Evolutionary conservation across 2,329 filamentous ascomycete genomes (phyloP), one percentile per base, ranked within the genome.

Genomic region (Chaetomium sp.): DNA sequence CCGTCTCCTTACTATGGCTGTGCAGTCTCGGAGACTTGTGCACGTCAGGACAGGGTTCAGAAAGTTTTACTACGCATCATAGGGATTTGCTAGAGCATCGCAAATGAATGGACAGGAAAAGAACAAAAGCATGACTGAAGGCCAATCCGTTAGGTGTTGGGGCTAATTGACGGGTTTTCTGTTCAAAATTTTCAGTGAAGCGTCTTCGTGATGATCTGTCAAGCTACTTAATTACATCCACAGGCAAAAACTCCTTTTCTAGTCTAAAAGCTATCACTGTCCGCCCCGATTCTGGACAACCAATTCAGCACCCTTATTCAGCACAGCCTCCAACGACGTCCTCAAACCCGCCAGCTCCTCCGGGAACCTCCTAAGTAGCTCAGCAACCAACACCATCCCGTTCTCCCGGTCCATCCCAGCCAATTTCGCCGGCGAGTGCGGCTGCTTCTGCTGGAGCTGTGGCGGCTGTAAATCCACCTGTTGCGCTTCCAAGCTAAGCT

Each of bases 321-420:
- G 63, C 41, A 84, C 65, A 50, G 73, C 71, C 55, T 76, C 73
- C 56, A 84, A 73, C n/a, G 73, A 64, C 11, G 62, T 66, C 46
- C 67, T 67, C 34, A 65, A 1, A 71, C 61, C 1, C 74, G 67
- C 14, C 60, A 82, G 63, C 6, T 72, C 69, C 1, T 69, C 66
- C 0, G 72, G 69, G 14, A 72, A 70, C 45, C 71, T 73, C 62
- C 74, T 75, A 42, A 83, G 62, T 52, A 86, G 62, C 66, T 84
- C 78, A 1, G 76, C 76, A 3, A 83, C 74, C 55, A 86, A 66
- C 0, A 86, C 79, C 27, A 86, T 68, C 0, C 76, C 80, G 58
- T 86, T 86, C 66, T 85, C 82, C 7, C 81, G 74, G 62, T 86
- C 82, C 5, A 80, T 71, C 57, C 73, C 74, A 1, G 70, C 69